These are phyloP conservation scores for Alternaria dauci DNA, from an alignment of 2,329 filamentous ascomycete species.

Conservation along the genomic window DNA sequence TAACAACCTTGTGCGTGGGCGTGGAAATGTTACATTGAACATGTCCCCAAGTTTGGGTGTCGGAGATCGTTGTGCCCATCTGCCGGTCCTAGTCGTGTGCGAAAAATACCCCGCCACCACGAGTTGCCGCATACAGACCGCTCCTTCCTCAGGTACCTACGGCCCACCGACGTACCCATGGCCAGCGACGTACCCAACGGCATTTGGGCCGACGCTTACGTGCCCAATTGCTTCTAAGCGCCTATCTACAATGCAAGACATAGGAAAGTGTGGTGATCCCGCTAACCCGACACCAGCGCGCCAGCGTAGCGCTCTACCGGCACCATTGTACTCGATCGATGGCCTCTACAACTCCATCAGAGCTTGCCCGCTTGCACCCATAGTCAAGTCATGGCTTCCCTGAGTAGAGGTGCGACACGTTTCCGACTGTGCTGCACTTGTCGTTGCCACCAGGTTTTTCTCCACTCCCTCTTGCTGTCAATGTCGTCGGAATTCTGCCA, in stretches of 20 bases:
- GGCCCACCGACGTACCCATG: conserved; percentile 4
- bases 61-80: conserved; percentile 15
- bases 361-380: conserved; percentile 4
- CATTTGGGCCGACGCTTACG: conserved; percentile 28
- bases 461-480: conserved; percentile 54
- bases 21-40: conserved; percentile 6
- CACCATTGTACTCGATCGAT: not conserved
- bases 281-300: conserved; percentile 23
- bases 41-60: conserved; percentile 1
- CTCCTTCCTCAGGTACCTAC: conserved; percentile 17
- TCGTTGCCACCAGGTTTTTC: conserved; percentile 72
- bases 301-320: conserved; percentile 19
- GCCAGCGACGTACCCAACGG: conserved; percentile 9
- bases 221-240: conserved; percentile 39
- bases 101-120: conserved; percentile 23
- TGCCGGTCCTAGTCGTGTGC: conserved; percentile 17
- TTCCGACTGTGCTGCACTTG: conserved; percentile 68
- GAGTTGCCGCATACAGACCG: conserved; percentile 22
- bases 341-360: not conserved
- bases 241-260: conserved; percentile 28
- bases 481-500: conserved; percentile 62
- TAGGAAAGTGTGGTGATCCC: conserved; percentile 27
- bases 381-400: conserved; percentile 52
- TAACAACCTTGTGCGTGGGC: conserved; percentile 6
- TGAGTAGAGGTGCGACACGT: conserved; percentile 67